Evolutionary conservation across 2,329 filamentous ascomycete genomes (phyloP), one percentile per base, ranked within the genome.

Genomic region (Fusarium udum): DNA sequence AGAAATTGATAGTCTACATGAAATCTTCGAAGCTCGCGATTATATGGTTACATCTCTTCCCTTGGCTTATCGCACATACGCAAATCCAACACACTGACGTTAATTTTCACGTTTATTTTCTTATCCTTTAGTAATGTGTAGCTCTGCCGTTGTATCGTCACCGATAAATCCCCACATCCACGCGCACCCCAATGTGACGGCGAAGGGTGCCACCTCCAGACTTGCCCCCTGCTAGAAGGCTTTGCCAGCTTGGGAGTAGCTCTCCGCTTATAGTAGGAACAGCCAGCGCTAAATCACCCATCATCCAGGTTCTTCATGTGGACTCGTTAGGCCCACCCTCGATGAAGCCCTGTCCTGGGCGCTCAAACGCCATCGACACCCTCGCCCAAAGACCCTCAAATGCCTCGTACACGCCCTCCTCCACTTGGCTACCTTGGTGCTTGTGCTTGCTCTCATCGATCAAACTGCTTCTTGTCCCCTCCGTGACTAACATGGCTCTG

Each of bases 201-300:
- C 65, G 64, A 64, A 72, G 52, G 62, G 62, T 67, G 69, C 69
- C 74, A 73, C 72, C 74, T 76, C 74, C 67, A 72, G 74, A 76
- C 72, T 70, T 59, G 37, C 49, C 61, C 68, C 72, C 64, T 64
- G 42, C 49, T 40, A 49, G 34, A 36, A 18, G 31, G 39, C 66
- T 37, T 75, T 74, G 56, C 73, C 66, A 32, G 49, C 60, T 71
- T 61, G 58, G 72, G 63, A 59, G 66, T 68, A 73, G 61, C 58
- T 66, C 63, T 63, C 72, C 60, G 59, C 66, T 59, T 58, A n/a
- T 12, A 32, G 57, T 39, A 45, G 51, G 37, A 63, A 42, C 31
- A 55, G 60, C 43, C 42, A 52, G 46, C 72, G 62, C 72, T 73
- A 48, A 53, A 51, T 53, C 45, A 60, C 70, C 73, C 65, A 72